phyloP scores from a whole-genome alignment of 176 grass and related monocot genomes.

The Oryza punctata region DNA sequence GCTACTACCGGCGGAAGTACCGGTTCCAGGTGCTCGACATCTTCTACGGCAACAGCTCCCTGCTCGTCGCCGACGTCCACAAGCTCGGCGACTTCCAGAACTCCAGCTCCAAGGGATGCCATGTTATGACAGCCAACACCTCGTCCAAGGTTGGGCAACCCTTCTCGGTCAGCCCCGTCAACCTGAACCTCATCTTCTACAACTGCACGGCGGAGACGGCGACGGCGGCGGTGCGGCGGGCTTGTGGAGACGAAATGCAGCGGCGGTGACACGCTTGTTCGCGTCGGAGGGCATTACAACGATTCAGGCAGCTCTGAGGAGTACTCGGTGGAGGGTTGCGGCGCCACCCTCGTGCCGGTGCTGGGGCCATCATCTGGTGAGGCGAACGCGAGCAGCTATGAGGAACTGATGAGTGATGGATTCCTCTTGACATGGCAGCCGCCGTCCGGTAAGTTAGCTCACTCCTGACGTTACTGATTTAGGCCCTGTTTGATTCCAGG shows the following conservation, averaged over 20 bases:
- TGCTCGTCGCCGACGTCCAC: slow-evolving; percentile 16
- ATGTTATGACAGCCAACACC: neutral
- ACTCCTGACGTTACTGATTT: neutral
- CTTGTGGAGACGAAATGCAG: slow-evolving; percentile 14
- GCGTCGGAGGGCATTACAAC: neutral
- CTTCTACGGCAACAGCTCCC: slow-evolving; percentile 26
- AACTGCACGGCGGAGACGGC: slow-evolving; percentile 2
- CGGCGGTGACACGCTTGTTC: neutral
- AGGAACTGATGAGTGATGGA: slow-evolving; percentile 32
- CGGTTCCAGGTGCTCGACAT: slow-evolving; percentile 27
- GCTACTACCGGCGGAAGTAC: neutral
- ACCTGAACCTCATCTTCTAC: slow-evolving; percentile 39
- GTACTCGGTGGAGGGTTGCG: slow-evolving; percentile 23
- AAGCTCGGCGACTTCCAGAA: slow-evolving; percentile 17
- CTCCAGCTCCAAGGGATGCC: neutral
- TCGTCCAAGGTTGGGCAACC: slow-evolving; percentile 17
- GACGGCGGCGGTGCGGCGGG: neutral
- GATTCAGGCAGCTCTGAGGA: neutral
- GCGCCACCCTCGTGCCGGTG: slow-evolving; percentile 29
- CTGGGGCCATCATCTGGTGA: neutral
- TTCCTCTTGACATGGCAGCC: slow-evolving; percentile 33
- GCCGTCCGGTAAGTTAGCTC: neutral
- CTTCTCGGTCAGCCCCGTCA: slow-evolving; percentile 22
- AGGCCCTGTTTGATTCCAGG: no score
- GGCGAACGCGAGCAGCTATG: neutral